phyloP scores from a whole-genome alignment of 495 filamentous ascomycete species.

The Ramalina intermedia region DNA sequence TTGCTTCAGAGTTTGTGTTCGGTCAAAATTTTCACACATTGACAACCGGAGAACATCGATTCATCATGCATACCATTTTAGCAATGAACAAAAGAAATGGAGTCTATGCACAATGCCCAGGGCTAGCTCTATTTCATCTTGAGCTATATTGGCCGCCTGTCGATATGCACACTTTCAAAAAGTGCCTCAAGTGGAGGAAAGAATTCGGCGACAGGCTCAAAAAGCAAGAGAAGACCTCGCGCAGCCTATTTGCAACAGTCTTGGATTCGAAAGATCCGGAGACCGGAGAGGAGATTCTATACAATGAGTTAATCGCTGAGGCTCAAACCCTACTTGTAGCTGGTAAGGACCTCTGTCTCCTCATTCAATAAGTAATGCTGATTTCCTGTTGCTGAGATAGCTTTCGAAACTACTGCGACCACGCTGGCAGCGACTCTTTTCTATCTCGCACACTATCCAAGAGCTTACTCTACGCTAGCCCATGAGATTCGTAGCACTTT shows the following conservation, averaged over 20 bases:
- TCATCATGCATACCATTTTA: background rate
- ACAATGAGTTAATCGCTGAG: too few relatives aligned
- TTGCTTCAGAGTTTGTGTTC: background rate
- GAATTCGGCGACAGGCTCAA: too few relatives aligned
- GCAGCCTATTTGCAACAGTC: too few relatives aligned
- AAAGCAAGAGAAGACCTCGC: too few relatives aligned
- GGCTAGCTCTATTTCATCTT: background rate
- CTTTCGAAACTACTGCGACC: constrained; percentile 42
- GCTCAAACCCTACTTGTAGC: too few relatives aligned
- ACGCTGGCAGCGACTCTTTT: constrained; percentile 49
- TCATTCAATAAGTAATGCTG: too few relatives aligned
- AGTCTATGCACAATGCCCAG: background rate
- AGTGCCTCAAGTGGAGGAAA: too few relatives aligned
- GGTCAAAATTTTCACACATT: background rate
- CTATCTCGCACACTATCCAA: constrained; percentile 46
- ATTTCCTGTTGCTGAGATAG: too few relatives aligned
- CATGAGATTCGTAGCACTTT: constrained; percentile 38
- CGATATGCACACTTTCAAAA: too few relatives aligned
- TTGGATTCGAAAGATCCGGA: too few relatives aligned
- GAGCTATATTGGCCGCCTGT: background rate
- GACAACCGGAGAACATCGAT: background rate
- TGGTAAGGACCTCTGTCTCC: too few relatives aligned
- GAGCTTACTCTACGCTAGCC: constrained; percentile 21
- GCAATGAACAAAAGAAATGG: background rate
- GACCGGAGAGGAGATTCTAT: too few relatives aligned